Percentiles rank a stretch among this genome's conserved stretches.
Conservation (phyloP, 2,329 filamentous ascomycete genomes). For the Helotiales sp. region DNA sequence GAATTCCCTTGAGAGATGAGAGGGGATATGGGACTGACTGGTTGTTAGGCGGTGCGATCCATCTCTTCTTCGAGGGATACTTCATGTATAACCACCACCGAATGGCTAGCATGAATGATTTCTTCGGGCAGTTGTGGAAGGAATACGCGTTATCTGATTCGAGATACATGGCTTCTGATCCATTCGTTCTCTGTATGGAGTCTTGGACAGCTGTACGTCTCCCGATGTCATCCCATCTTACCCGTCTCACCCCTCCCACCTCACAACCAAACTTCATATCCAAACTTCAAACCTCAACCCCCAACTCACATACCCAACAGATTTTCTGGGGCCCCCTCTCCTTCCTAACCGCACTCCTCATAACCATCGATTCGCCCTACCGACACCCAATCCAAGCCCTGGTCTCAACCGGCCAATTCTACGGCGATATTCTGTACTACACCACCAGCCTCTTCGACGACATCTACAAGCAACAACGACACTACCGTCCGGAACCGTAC, state of each 20-base stretch:
- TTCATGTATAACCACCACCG: constrained; percentile 51
- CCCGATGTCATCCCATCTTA: neutral
- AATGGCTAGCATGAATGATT: constrained; percentile 48
- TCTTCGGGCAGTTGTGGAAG: constrained; percentile 62
- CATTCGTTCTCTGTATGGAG: constrained; percentile 60
- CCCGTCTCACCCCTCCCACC: neutral
- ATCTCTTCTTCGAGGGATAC: constrained; percentile 48
- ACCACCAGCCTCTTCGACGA: constrained; percentile 59
- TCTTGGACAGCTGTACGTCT: constrained; percentile 52
- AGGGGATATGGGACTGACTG: neutral
- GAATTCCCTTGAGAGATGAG: neutral
- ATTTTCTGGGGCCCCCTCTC: constrained; percentile 64
- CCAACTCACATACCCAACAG: constrained; percentile 39
- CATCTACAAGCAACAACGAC: constrained; percentile 50
- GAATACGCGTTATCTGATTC: constrained; percentile 63
- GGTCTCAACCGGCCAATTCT: constrained; percentile 44
- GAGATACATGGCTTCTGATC: constrained; percentile 57
- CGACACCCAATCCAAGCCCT: constrained; percentile 57
- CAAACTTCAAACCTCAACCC: neutral
- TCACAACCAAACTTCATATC: neutral
- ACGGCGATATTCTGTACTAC: constrained; percentile 65
- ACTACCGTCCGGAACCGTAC: constrained; percentile 62
- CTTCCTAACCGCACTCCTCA: constrained; percentile 53
- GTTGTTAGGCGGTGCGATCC: constrained; percentile 38
- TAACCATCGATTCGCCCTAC: constrained; percentile 48